phyloP scores from a whole-genome alignment of 1,284 basidiomycete genomes.

The Tilletia walkeri region DNA sequence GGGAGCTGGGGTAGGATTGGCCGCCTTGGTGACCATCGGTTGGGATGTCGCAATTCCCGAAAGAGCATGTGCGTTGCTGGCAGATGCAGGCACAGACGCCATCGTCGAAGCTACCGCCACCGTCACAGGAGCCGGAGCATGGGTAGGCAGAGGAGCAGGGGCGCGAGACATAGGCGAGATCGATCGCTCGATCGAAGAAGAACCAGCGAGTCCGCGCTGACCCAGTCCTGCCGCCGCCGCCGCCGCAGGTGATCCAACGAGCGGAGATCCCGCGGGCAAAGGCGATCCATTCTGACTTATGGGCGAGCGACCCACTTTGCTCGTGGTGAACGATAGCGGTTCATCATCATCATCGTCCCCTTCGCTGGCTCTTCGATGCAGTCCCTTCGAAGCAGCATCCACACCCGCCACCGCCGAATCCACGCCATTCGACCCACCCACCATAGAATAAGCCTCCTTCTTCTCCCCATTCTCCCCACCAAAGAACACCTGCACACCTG shows the following conservation, averaged over 20 bases:
- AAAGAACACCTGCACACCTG: slow-evolving; percentile 18
- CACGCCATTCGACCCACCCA: neutral
- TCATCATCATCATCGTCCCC: slow-evolving; percentile 48
- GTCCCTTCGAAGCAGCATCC: slow-evolving; percentile 23
- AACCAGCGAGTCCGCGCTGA: neutral
- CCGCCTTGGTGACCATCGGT: neutral
- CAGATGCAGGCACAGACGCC: neutral
- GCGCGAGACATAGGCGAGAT: no score
- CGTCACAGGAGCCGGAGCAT: neutral
- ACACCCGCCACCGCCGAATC: slow-evolving; percentile 8
- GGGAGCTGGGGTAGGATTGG: neutral
- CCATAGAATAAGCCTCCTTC: slow-evolving; percentile 20
- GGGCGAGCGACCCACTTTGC: slow-evolving; percentile 30
- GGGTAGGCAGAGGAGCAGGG: no score
- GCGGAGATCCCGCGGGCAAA: slow-evolving; percentile 22
- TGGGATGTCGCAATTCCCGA: neutral
- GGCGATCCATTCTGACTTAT: slow-evolving; percentile 19
- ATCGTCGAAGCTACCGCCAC: slow-evolving; percentile 18
- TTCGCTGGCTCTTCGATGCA: slow-evolving; percentile 20
- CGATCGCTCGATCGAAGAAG: no score
- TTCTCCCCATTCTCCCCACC: neutral
- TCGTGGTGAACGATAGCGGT: slow-evolving; percentile 47
- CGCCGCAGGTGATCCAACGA: slow-evolving; percentile 1
- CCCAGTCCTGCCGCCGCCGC: no score
- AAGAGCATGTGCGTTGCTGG: neutral